Conservation (phyloP, 768 basidiomycete genomes). For the Phlebiopsis gigantea region DNA sequence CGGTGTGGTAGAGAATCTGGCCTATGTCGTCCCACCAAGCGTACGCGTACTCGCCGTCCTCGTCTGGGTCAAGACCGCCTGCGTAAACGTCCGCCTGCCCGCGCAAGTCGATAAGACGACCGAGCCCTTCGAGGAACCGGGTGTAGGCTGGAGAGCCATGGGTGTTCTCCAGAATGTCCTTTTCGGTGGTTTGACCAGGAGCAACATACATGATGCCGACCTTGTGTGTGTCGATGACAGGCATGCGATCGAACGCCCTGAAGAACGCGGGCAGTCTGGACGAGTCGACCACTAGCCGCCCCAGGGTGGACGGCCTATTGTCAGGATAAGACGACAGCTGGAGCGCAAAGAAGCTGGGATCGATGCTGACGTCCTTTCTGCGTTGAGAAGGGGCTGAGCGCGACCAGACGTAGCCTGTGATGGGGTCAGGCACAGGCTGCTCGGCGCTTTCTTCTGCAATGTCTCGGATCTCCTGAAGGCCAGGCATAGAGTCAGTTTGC, state of each 20-base stretch:
- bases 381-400: constrained; percentile 82
- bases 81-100: constrained; percentile 91
- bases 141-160: constrained; percentile 95
- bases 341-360: constrained; percentile 80
- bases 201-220: constrained; percentile 96
- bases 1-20: constrained; percentile 91
- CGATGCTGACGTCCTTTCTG: constrained; percentile 78
- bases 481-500: not conserved
- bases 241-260: constrained; percentile 70
- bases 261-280: constrained; percentile 55
- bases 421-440: constrained; percentile 53
- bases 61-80: constrained; percentile 84
- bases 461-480: constrained; percentile 6
- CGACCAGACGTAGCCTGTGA: constrained; percentile 88
- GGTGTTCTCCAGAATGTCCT: constrained; percentile 82
- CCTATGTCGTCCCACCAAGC: constrained; percentile 99
- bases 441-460: constrained; percentile 14
- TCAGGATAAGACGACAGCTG: constrained; percentile 78
- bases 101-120: constrained; percentile 79
- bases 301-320: constrained; percentile 40
- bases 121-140: constrained; percentile 86
- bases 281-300: constrained; percentile 45
- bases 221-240: constrained; percentile 96
- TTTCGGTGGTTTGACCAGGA: constrained; percentile 80
- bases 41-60: constrained; percentile 95